Evolutionary conservation across 768 basidiomycete genomes (phyloP), one percentile per base, ranked within the genome.

Genomic region (Trametes meyenii): DNA sequence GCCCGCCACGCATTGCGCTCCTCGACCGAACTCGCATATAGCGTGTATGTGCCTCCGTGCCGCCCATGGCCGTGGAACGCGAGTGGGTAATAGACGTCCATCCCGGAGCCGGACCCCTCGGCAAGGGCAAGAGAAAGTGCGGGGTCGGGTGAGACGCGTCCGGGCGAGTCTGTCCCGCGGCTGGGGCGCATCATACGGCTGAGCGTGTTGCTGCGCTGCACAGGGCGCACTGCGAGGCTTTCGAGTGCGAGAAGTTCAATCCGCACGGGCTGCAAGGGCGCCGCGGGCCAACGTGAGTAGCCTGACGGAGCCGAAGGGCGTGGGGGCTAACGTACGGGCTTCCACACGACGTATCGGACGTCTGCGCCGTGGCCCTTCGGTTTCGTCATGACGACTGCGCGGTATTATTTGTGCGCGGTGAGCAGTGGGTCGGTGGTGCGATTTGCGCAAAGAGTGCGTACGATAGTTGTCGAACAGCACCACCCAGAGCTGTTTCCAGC

Each of bases 1-100:
- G 71, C 67, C 58, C 77, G 73, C 83, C 83, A 84, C 53, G 78
- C 77, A 12, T 68, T 62, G 8, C 81, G 71, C 4, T 70, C 72
- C 2, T 74, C 71, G 5, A 70, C 65, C 0, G 75, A 73, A 42
- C 80, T 78, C 17, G 80, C 76, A 70, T 79, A 83, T n/a, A 82
- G 69, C 13, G 77, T 77, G 54, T 81, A 80, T 48, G 76, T 69
- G 2, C 79, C 81, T 3, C 79, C 77, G 36, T 76, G 73, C 23
- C 79, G 75, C 19, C 80, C 81, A 49, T 77, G 75, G 64, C 78
- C 77, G 36, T 75, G 73, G 63, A 82, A 77, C 29, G 76, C 76
- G 67, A 81, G 77, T 0, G 81, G 83, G 63, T 75, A 81, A 19
- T 77, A 60, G 14, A 72, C 70, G 59, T 75, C 74, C 44, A 49